Base-by-base conservation (phyloP, 2,329 filamentous ascomycete species). In the Fonsecaea nubica region DNA sequence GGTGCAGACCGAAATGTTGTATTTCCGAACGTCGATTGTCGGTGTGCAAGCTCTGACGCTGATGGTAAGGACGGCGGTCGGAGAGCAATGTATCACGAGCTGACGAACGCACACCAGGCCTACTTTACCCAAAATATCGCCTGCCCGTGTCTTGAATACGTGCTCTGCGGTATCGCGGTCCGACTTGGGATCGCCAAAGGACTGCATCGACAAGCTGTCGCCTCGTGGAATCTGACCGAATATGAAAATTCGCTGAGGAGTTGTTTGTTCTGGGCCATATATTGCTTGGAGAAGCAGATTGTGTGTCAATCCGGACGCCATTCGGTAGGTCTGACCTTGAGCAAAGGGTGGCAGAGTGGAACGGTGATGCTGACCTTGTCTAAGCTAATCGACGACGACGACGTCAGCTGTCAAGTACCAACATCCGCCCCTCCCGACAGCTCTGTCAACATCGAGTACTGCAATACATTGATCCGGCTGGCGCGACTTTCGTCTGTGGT, bases 251-350 rank as follows among this genome's bases (percentile, higher is more conserved):
- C 36, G 10, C 53, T 45, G 12, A 36, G 62, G 18, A 64, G 54
- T 40, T 52, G 38, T 12, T 21, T 58, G n/a, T 64, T 64, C 18
- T 64, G 62, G 62, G 62, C 53, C 13, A 18, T 52, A 35, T 64
- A 58, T 40, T 64, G 62, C 40, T 38, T 58, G 18, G 62, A 64
- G 18, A 57, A 58, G 40, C 62, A 64, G 12, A 64, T 64, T n/a
- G 62, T 50, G 8, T 33, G 36, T 30, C 53, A 40, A 50, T 64
- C 62, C 15, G 62, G 62, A 50, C 35, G 62, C 9, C 62, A 21
- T 48, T 58, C 53, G n/a, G 62, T 64, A 48, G 2, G 62, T 42
- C 38, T 18, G 5, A 6, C 38, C 38, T 18, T 42, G 12, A n/a
- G 38, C 12, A 18, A 25, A 35, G 2, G 2, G 13, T 12, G 9